A percentile compares a stretch with the other conserved stretches of the same genome.
Evolutionary conservation across 192 early-diverging fungal genomes (phyloP).

Genomic region (Funneliformis mosseae): DNA sequence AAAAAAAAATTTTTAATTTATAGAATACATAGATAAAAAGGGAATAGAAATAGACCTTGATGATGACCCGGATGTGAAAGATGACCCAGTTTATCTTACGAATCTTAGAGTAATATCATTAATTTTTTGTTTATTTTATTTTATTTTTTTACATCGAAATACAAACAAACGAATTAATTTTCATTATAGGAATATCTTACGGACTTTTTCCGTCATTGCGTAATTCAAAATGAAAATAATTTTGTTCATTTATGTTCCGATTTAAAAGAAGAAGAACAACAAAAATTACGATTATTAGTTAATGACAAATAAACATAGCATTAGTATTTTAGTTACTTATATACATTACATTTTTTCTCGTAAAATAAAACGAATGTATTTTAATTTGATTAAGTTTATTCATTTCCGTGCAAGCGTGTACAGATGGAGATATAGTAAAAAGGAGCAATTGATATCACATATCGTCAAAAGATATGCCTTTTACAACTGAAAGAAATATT

Average conservation of each 20-base stretch:
- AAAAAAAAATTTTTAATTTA: constrained; percentile 14
- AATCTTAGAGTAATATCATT: constrained; percentile 61
- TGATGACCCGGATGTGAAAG: constrained; percentile 64
- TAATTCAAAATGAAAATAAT: constrained; percentile 25
- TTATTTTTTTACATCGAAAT: background rate
- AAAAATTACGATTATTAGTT: constrained; percentile 10
- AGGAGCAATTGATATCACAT: too few species aligned
- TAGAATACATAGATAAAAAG: constrained; percentile 49
- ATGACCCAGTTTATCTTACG: constrained; percentile 66
- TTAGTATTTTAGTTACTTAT: background rate
- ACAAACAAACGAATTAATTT: background rate
- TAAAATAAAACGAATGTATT: too few species aligned
- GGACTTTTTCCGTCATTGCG: constrained; percentile 62
- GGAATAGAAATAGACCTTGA: constrained; percentile 60
- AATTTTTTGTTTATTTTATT: background rate
- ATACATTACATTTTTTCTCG: too few species aligned
- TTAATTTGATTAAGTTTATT: too few species aligned
- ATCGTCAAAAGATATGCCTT: too few species aligned
- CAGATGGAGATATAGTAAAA: too few species aligned
- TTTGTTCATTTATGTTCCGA: constrained; percentile 17
- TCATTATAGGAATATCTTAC: constrained; percentile 54
- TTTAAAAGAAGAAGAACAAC: background rate
- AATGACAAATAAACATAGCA: background rate
- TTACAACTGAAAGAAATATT: too few species aligned
- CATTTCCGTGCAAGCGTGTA: too few species aligned